A percentile compares a stretch with the other conserved stretches of the same genome.
These are phyloP conservation scores for Phyllosticta citribraziliensis DNA, from an alignment of 2,329 filamentous ascomycete species.

Conservation along the genomic window DNA sequence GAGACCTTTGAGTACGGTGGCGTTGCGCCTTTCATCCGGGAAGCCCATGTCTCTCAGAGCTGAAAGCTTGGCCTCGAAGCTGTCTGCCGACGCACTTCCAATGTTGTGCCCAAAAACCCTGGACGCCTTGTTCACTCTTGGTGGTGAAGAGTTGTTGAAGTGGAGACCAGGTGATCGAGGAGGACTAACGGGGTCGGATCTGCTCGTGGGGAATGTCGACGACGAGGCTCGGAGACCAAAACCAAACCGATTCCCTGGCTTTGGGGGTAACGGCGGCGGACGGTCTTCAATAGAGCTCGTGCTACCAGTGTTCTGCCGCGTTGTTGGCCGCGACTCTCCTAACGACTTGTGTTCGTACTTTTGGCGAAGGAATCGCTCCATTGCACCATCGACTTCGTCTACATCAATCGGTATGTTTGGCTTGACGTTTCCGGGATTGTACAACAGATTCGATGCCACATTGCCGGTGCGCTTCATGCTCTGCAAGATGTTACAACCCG, in stretches of 20 bases:
- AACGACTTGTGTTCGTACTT: conserved; percentile 71
- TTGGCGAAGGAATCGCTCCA: conserved; percentile 90
- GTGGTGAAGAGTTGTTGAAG: conserved; percentile 25
- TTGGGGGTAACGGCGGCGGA: conserved; percentile 50
- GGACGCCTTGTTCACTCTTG: conserved; percentile 53
- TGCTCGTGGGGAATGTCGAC: conserved; percentile 57
- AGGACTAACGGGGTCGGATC: conserved; percentile 43
- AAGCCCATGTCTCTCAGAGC: conserved; percentile 89
- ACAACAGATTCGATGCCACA: conserved; percentile 70
- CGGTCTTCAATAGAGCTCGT: conserved; percentile 44
- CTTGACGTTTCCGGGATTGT: conserved; percentile 76
- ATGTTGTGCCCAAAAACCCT: conserved; percentile 59
- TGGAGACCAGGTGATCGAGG: conserved; percentile 24
- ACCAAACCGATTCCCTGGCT: conserved; percentile 50
- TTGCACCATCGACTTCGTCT: conserved; percentile 85
- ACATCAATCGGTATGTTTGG: conserved; percentile 79
- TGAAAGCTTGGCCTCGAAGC: conserved; percentile 65
- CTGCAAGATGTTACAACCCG: conserved; percentile 36
- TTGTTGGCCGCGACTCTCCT: conserved; percentile 28
- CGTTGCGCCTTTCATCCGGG: conserved; percentile 68
- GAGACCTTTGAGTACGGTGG: conserved; percentile 69
- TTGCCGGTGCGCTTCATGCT: conserved; percentile 95
- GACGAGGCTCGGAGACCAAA: conserved; percentile 60
- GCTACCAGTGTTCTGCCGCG: conserved; percentile 48
- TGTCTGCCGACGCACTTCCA: conserved; percentile 41